Conservation (phyloP, 2,329 filamentous ascomycete genomes). For the Ceratocystis eucalypticola region DNA sequence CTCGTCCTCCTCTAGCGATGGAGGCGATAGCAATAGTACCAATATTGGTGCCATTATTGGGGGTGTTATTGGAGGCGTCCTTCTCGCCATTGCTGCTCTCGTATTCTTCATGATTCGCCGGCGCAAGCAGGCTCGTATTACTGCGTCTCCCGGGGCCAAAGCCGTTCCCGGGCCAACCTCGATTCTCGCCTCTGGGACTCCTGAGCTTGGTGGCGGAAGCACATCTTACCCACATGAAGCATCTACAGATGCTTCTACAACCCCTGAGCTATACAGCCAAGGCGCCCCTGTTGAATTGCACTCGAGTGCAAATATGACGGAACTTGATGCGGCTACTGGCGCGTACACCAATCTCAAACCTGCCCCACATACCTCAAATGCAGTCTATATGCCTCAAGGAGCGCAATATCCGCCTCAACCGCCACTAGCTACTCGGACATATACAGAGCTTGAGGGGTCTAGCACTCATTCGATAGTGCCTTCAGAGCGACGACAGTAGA, state of each 20-base stretch:
- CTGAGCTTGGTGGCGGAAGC: background rate
- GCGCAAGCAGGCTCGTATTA: background rate
- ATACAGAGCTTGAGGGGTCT: background rate
- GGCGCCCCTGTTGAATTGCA: background rate
- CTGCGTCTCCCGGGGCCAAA: background rate
- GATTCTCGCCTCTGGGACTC: slow-evolving; percentile 11
- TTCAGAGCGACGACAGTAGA: background rate
- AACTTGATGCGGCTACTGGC: background rate
- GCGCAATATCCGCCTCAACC: background rate
- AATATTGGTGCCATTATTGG: slow-evolving; percentile 28
- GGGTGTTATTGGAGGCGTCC: slow-evolving; percentile 24
- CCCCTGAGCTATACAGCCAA: slow-evolving; percentile 30
- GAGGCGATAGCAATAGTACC: slow-evolving; percentile 15
- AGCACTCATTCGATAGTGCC: background rate
- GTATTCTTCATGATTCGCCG: slow-evolving; percentile 23
- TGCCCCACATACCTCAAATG: background rate
- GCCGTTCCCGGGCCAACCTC: background rate
- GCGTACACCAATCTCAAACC: background rate
- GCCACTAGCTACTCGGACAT: background rate
- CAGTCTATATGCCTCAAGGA: background rate
- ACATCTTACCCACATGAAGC: background rate
- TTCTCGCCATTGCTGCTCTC: slow-evolving; percentile 24
- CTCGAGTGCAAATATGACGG: background rate
- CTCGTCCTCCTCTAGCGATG: slow-evolving; percentile 10
- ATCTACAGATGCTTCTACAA: background rate